Percentiles rank a stretch among this genome's conserved stretches.
Conservation (phyloP, 2,329 filamentous ascomycete genomes). For the Fusarium miscanthi region DNA sequence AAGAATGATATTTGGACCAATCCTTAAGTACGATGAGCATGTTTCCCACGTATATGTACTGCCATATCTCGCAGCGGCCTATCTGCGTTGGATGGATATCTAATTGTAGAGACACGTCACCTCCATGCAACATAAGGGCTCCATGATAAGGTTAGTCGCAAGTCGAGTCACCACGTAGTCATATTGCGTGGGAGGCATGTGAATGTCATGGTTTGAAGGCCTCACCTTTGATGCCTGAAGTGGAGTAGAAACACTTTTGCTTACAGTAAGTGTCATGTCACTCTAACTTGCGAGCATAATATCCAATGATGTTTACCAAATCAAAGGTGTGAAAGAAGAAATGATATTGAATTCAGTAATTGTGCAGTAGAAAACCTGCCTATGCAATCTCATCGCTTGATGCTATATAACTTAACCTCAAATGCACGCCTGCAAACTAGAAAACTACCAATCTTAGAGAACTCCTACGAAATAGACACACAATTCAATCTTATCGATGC, state of each 20-base stretch:
- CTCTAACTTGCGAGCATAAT: neutral
- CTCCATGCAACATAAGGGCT: neutral
- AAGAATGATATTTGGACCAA: neutral
- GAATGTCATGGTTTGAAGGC: no score
- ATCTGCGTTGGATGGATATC: neutral
- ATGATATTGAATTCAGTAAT: neutral
- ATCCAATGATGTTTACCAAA: neutral
- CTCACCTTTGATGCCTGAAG: neutral
- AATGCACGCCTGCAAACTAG: neutral
- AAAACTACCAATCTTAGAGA: neutral
- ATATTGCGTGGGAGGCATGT: neutral
- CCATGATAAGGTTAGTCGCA: neutral
- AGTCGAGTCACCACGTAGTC: neutral
- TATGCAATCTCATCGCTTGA: conserved; percentile 33
- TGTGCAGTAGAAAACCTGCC: neutral
- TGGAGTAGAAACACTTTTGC: neutral
- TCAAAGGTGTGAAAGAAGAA: neutral
- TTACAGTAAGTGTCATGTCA: neutral
- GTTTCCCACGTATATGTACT: neutral
- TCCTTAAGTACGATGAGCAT: neutral
- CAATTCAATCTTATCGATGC: conserved; percentile 15
- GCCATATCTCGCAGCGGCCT: no score
- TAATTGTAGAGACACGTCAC: neutral
- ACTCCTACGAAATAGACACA: neutral
- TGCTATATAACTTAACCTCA: conserved; percentile 15